Conservation (phyloP, 2,329 filamentous ascomycete species). For the Fusarium sp. region DNA sequence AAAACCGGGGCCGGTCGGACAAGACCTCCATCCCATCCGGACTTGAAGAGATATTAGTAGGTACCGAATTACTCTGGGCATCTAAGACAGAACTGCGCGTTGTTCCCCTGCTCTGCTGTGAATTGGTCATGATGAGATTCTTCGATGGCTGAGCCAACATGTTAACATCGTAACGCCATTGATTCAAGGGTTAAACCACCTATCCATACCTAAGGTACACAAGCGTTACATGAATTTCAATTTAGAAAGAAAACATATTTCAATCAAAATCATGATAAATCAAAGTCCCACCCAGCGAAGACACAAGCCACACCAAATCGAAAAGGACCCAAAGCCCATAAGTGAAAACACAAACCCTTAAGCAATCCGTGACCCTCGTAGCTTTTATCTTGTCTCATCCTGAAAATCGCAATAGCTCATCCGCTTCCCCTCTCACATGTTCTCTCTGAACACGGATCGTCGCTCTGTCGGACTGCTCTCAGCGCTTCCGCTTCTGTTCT, state of each 20-base stretch:
- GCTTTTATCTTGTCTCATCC: constrained; percentile 14
- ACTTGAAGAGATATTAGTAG: neutral
- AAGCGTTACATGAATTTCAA: constrained; percentile 30
- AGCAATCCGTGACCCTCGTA: constrained; percentile 15
- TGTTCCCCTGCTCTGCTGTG: neutral
- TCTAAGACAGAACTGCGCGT: constrained; percentile 1
- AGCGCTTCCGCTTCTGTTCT: constrained; percentile 50
- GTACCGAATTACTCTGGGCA: neutral
- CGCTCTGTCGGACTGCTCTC: constrained; percentile 74
- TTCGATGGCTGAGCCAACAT: neutral
- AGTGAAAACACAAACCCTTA: neutral
- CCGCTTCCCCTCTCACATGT: constrained; percentile 61
- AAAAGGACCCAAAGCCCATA: constrained; percentile 6
- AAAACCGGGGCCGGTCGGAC: constrained; percentile 11
- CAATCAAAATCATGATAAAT: constrained; percentile 33
- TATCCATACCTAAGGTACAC: constrained; percentile 20
- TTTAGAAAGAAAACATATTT: constrained; percentile 14
- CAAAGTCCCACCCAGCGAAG: constrained; percentile 39
- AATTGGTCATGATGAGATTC: constrained; percentile 5
- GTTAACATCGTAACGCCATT: constrained; percentile 34
- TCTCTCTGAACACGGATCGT: constrained; percentile 77
- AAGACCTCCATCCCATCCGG: constrained; percentile 17
- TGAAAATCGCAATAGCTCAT: neutral
- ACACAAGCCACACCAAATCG: constrained; percentile 16
- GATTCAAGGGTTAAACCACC: constrained; percentile 17